These are phyloP conservation scores for Balamuthia mandrillaris DNA, from an alignment of 208 protist genomes.

Conservation along the genomic window DNA sequence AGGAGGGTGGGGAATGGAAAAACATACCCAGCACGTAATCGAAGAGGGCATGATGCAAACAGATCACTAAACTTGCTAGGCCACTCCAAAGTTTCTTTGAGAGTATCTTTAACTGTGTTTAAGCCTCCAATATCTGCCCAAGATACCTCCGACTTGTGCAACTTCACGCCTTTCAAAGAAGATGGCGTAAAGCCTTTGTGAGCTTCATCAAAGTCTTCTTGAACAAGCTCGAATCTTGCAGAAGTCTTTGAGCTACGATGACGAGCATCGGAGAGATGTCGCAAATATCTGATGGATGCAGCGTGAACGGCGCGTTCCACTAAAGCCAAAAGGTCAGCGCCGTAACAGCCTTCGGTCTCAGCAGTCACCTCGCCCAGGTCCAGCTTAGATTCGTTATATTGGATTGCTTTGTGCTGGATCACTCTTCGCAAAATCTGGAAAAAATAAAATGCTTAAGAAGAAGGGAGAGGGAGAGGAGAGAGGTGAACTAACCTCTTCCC, in stretches of 20 bases:
- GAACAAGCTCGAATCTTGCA: neutral
- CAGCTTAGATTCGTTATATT: neutral
- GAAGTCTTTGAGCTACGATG: neutral
- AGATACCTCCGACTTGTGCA: constrained; percentile 49
- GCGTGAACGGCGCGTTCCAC: constrained; percentile 46
- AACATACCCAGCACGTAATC: constrained; percentile 50
- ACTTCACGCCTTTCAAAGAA: constrained; percentile 59
- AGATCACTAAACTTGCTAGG: constrained; percentile 60
- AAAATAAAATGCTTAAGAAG: neutral
- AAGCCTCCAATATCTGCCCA: constrained; percentile 62
- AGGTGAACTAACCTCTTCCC: neutral
- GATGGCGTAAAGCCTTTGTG: constrained; percentile 55
- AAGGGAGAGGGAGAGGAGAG: neutral
- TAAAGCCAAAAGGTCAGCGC: constrained; percentile 33
- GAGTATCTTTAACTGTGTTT: constrained; percentile 24
- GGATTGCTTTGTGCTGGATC: neutral
- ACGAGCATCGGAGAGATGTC: neutral
- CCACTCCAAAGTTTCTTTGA: constrained; percentile 65
- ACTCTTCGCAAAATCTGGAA: neutral
- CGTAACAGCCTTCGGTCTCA: constrained; percentile 41
- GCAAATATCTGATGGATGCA: constrained; percentile 30
- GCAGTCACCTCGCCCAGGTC: constrained; percentile 16
- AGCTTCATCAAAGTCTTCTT: constrained; percentile 12
- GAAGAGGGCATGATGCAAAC: constrained; percentile 54
- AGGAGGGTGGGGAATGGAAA: neutral